Evolutionary conservation across 495 filamentous ascomycete species (phyloP).

Genomic region (Penicillium canescens): DNA sequence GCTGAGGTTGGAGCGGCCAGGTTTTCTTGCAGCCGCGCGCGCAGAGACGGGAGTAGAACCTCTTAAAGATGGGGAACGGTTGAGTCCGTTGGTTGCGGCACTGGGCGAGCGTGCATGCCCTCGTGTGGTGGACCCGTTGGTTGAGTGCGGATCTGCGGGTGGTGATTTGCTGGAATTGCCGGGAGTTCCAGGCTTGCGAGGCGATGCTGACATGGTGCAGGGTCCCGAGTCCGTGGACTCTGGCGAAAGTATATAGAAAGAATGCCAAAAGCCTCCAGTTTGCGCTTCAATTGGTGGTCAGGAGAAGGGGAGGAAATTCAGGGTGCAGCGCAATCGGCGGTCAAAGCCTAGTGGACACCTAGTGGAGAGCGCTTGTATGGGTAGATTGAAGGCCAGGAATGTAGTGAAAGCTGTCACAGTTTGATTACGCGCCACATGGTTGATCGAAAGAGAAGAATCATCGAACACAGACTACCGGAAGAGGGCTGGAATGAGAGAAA

Average conservation of each 20-base stretch:
- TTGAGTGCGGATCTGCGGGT: slow-evolving; percentile 32
- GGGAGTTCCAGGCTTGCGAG: slow-evolving; percentile 45
- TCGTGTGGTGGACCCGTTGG: slow-evolving; percentile 42
- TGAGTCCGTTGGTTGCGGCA: slow-evolving; percentile 37
- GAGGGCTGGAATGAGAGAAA: slow-evolving; percentile 25
- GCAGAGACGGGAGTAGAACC: slow-evolving; percentile 65
- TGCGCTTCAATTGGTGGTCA: slow-evolving; percentile 7
- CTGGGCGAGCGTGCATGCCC: slow-evolving; percentile 46
- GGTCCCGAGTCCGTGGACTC: slow-evolving; percentile 21
- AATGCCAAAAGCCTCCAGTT: slow-evolving; percentile 7
- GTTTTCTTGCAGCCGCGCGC: slow-evolving; percentile 63
- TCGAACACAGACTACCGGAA: slow-evolving; percentile 18
- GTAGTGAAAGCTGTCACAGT: slow-evolving; percentile 24
- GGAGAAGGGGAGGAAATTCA: slow-evolving; percentile 4
- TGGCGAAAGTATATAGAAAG: slow-evolving; percentile 18
- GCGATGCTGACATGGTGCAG: slow-evolving; percentile 43
- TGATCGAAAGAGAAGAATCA: slow-evolving; percentile 19
- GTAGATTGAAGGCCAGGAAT: slow-evolving; percentile 15
- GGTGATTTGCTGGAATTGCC: slow-evolving; percentile 42
- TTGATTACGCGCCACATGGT: slow-evolving; percentile 31
- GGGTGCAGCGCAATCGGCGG: slow-evolving; percentile 26
- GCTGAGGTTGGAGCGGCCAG: slow-evolving; percentile 59
- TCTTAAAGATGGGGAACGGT: slow-evolving; percentile 43
- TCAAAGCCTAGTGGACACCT: slow-evolving; percentile 29
- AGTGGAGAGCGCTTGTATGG: slow-evolving; percentile 17